Percentiles rank a stretch among this genome's conserved stretches.
Evolutionary conservation across 192 early-diverging fungal species (phyloP).

Genomic region (Podila minutissima): DNA sequence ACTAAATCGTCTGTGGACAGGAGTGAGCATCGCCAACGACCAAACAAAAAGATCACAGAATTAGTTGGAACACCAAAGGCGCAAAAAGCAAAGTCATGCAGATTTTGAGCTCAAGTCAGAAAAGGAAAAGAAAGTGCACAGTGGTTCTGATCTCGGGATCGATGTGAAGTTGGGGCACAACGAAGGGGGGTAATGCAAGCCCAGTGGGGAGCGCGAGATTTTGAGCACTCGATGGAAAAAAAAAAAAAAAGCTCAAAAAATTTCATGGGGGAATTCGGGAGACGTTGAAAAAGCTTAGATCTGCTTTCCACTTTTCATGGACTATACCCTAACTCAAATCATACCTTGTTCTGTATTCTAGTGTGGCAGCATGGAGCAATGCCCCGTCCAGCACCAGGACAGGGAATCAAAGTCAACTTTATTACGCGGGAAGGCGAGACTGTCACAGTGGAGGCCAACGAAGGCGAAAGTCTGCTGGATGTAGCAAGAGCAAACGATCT

Average conservation of each 20-base stretch:
- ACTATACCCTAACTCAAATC: neutral
- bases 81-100: too few species aligned
- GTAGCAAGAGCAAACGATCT: slow-evolving; percentile 91
- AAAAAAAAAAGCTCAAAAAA: too few species aligned
- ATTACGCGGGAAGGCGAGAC: slow-evolving; percentile 85
- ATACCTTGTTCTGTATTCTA: neutral
- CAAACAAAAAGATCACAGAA: too few species aligned
- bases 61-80: too few species aligned
- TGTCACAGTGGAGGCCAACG: slow-evolving; percentile 78
- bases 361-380: slow-evolving; percentile 35
- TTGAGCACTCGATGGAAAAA: too few species aligned
- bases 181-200: too few species aligned
- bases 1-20: too few species aligned
- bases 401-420: slow-evolving; percentile 77
- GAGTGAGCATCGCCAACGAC: too few species aligned
- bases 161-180: neutral
- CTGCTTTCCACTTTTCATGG: neutral
- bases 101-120: neutral
- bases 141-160: neutral
- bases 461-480: slow-evolving; percentile 92
- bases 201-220: too few species aligned
- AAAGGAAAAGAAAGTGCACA: neutral
- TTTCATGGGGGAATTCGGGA: too few species aligned
- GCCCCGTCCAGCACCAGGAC: slow-evolving; percentile 46
- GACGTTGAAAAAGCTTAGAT: too few species aligned